Conservation (phyloP, 1,139 yeast genomes). For the Saccharomyces hybrid region DNA sequence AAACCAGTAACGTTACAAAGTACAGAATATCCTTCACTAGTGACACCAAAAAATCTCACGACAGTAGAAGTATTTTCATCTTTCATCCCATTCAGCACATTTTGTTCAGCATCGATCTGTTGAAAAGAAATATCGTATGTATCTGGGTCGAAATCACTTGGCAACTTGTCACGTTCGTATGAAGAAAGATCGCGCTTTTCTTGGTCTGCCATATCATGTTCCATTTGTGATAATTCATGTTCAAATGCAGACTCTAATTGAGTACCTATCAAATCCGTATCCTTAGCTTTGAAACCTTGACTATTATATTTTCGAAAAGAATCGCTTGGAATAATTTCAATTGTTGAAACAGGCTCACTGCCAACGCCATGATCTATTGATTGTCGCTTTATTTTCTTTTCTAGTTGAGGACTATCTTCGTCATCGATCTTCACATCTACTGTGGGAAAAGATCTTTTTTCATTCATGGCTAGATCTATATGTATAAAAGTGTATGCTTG, state of each 20-base stretch:
- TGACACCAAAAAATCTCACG: constrained; percentile 87
- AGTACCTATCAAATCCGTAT: constrained; percentile 22
- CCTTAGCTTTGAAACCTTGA: constrained; percentile 27
- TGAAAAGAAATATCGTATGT: constrained; percentile 63
- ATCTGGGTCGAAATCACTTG: constrained; percentile 42
- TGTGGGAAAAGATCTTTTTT: not conserved
- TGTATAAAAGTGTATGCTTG: not conserved
- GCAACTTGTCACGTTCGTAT: constrained; percentile 44
- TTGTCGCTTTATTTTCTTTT: constrained; percentile 25
- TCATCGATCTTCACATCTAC: not conserved
- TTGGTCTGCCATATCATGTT: constrained; percentile 31
- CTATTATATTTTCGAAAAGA: constrained; percentile 23
- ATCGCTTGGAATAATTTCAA: constrained; percentile 30
- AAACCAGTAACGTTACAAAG: constrained; percentile 87
- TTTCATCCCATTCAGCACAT: constrained; percentile 40
- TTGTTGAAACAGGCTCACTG: constrained; percentile 30
- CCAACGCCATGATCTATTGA: constrained; percentile 29
- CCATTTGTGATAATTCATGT: constrained; percentile 54
- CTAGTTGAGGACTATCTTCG: constrained; percentile 5
- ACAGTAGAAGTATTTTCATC: constrained; percentile 38
- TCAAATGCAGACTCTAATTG: constrained; percentile 52
- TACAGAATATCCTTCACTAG: constrained; percentile 79
- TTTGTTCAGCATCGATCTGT: constrained; percentile 92
- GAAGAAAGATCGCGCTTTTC: constrained; percentile 17
- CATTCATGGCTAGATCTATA: not conserved